Evolutionary conservation across 2,329 filamentous ascomycete species (phyloP).

Genomic region (Penicillium sp.): DNA sequence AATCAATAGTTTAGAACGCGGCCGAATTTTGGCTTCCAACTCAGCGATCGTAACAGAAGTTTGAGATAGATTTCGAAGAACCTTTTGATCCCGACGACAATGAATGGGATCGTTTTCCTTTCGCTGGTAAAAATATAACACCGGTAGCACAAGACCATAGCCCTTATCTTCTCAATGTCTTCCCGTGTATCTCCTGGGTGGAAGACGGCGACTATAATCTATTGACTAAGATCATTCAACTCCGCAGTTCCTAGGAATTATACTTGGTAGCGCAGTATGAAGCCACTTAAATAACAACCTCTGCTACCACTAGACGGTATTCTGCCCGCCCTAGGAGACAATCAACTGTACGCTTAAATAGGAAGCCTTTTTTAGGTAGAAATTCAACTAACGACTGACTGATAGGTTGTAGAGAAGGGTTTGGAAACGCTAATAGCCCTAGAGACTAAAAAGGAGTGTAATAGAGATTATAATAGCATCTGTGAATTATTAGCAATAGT

Average conservation of each 20-base stretch:
- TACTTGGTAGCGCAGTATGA: conserved; percentile 11
- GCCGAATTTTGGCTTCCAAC: conserved; percentile 16
- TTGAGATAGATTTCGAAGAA: conserved; percentile 16
- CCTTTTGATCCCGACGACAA: conserved; percentile 9
- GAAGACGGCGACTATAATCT: conserved; percentile 7
- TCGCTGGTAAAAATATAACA: conserved; percentile 6
- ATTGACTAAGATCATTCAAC: conserved; percentile 12
- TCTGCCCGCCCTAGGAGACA: conserved; percentile 4
- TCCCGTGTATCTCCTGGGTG: conserved; percentile 11
- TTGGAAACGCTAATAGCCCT: not conserved
- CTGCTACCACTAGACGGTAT: not conserved
- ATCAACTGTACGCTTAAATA: conserved; percentile 10
- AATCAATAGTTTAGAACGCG: too few species aligned
- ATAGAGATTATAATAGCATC: not conserved
- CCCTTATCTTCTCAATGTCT: conserved; percentile 14
- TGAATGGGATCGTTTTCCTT: conserved; percentile 14
- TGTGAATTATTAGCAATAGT: not conserved
- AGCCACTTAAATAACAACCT: conserved; percentile 8
- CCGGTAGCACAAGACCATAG: conserved; percentile 2
- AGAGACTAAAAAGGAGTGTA: not conserved
- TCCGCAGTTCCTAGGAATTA: conserved; percentile 8
- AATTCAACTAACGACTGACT: not conserved
- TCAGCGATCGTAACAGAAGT: conserved; percentile 13
- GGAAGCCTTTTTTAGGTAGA: conserved; percentile 15
- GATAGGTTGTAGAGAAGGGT: not conserved